Conservation (phyloP, 495 filamentous ascomycete genomes). For the Hamigera avellanea region DNA sequence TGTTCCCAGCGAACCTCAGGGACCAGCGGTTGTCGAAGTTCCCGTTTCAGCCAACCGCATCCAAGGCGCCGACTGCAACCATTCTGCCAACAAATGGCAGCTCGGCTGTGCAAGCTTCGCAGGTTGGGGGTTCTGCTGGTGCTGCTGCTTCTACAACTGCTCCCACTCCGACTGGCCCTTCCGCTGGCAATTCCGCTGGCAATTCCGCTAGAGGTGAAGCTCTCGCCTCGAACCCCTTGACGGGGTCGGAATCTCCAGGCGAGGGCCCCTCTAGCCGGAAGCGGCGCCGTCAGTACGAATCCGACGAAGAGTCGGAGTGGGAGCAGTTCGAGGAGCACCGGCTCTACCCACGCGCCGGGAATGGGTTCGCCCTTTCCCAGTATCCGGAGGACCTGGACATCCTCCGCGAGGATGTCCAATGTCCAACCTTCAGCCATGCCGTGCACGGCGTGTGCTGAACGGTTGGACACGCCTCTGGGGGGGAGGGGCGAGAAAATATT, state of each 20-base stretch:
- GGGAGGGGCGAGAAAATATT: too few species aligned
- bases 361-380: conserved; percentile 28
- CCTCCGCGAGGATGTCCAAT: conserved; percentile 28
- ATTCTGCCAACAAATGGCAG: conserved; percentile 5
- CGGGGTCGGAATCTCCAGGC: too few species aligned
- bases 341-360: conserved; percentile 56
- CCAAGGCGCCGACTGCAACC: background rate
- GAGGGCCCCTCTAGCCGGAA: background rate
- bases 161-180: background rate
- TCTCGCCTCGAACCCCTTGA: too few species aligned
- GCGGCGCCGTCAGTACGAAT: background rate
- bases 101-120: too few species aligned
- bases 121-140: too few species aligned
- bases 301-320: conserved; percentile 21
- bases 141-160: background rate
- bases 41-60: conserved; percentile 3
- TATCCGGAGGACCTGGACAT: conserved; percentile 28
- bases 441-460: too few species aligned
- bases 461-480: too few species aligned
- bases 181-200: too few species aligned
- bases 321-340: conserved; percentile 37
- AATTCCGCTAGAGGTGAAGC: too few species aligned
- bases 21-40: conserved; percentile 15
- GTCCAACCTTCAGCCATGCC: conserved; percentile 33
- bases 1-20: conserved; percentile 27